phyloP scores from a whole-genome alignment of 345 rosid genomes.

The Hirschfeldia incana region DNA sequence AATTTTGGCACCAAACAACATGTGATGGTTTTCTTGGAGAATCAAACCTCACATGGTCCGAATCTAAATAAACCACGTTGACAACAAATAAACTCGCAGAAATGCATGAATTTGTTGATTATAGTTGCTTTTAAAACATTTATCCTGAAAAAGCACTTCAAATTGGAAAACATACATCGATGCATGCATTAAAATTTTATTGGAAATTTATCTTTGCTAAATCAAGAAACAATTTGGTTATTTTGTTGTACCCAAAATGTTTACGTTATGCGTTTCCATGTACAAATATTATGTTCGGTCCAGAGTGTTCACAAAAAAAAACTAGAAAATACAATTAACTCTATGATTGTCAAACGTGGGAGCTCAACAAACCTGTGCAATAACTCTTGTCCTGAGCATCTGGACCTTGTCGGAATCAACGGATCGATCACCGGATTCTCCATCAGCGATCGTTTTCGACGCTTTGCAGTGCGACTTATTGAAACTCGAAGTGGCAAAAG shows the following conservation, averaged over 20 bases:
- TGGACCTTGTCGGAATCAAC: constrained; percentile 23
- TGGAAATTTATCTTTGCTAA: neutral
- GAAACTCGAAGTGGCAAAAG: constrained; percentile 47
- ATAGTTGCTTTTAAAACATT: neutral
- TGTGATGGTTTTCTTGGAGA: constrained; percentile 17
- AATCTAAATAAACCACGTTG: constrained; percentile 14
- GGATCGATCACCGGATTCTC: constrained; percentile 28
- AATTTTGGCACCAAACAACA: constrained; percentile 7
- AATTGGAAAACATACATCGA: neutral
- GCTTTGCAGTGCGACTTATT: constrained; percentile 40
- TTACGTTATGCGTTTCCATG: neutral
- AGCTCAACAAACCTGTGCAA: constrained; percentile 49
- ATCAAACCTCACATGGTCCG: constrained; percentile 34
- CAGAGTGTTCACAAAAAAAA: neutral
- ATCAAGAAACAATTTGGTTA: too few relatives aligned
- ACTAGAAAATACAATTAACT: neutral
- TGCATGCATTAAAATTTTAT: neutral
- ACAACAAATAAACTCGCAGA: neutral
- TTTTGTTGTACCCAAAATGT: neutral
- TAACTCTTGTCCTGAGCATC: constrained; percentile 44
- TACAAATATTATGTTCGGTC: neutral
- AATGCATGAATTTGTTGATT: constrained; percentile 4
- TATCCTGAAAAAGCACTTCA: neutral
- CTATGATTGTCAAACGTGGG: neutral
- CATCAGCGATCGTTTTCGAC: constrained; percentile 14